Percentiles rank a stretch among this genome's conserved stretches.
Conservation (phyloP, 768 basidiomycete species). For the Psilocybe subaeruginosa region DNA sequence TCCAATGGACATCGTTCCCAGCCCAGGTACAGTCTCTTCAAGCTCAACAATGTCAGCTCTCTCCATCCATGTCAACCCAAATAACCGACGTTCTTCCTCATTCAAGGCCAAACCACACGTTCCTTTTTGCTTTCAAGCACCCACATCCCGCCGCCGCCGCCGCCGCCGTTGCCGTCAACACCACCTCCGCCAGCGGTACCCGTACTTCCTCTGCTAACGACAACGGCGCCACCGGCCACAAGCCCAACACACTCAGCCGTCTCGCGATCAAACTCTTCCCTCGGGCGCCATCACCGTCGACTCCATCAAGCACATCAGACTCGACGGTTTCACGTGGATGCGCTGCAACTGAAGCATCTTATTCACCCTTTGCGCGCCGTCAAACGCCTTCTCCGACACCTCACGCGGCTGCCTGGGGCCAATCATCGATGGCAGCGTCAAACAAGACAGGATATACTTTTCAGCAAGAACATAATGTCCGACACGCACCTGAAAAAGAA, state of each 20-base stretch:
- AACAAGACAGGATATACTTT: slow-evolving; percentile 18
- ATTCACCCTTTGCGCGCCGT: slow-evolving; percentile 38
- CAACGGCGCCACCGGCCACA: slow-evolving; percentile 16
- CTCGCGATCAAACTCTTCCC: slow-evolving; percentile 54
- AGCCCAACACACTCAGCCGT: slow-evolving; percentile 37
- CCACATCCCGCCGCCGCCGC: slow-evolving; percentile 8
- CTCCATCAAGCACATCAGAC: slow-evolving; percentile 36
- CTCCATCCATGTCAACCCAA: slow-evolving; percentile 41
- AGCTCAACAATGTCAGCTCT: slow-evolving; percentile 45
- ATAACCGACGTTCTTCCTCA: slow-evolving; percentile 42
- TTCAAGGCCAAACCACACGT: slow-evolving; percentile 37
- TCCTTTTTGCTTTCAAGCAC: slow-evolving; percentile 17
- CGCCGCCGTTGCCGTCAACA: slow-evolving; percentile 7
- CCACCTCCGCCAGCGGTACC: slow-evolving; percentile 9
- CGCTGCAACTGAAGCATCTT: slow-evolving; percentile 31
- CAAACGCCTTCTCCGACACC: slow-evolving; percentile 38
- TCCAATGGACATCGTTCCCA: slow-evolving; percentile 33
- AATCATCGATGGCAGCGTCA: slow-evolving; percentile 25
- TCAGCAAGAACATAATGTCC: slow-evolving; percentile 16
- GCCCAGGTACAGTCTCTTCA: slow-evolving; percentile 36
- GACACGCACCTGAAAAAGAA: slow-evolving; percentile 12
- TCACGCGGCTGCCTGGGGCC: slow-evolving; percentile 37
- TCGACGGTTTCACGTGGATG: slow-evolving; percentile 32
- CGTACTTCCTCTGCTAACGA: slow-evolving; percentile 18
- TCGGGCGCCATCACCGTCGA: slow-evolving; percentile 49